Conservation (phyloP, 176 grass and related monocot species). For the Pontederia crassipes region DNA sequence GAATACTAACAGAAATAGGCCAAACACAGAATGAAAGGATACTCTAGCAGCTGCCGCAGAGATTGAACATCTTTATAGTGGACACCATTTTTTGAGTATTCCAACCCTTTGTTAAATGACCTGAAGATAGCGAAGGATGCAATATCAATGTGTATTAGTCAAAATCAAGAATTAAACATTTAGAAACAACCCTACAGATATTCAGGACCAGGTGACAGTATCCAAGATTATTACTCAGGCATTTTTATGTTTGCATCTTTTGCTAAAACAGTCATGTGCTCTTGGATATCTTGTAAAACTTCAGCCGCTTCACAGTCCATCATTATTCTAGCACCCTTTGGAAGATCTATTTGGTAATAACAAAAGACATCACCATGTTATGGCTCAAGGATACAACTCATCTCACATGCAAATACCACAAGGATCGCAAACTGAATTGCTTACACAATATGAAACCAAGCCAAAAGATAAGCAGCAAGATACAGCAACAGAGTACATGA, state of each 20-base stretch:
- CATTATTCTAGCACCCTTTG: conserved; percentile 46
- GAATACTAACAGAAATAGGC: not conserved
- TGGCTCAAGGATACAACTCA: not conserved
- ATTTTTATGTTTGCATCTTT: conserved; percentile 89
- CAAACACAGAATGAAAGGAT: conserved; percentile 39
- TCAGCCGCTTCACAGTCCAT: conserved; percentile 87
- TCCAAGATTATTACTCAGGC: conserved; percentile 48
- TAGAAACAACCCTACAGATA: not conserved
- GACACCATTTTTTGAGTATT: conserved; percentile 58
- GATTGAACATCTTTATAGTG: conserved; percentile 42
- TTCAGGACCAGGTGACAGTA: not conserved
- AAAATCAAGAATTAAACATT: conserved; percentile 9
- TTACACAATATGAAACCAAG: not conserved
- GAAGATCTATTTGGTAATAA: conserved; percentile 51
- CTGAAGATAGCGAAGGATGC: conserved; percentile 27
- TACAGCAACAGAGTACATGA: not conserved
- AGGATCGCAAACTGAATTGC: not conserved
- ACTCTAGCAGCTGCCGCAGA: conserved; percentile 64
- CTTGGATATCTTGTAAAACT: conserved; percentile 79
- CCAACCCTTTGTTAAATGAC: conserved; percentile 78
- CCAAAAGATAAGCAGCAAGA: not conserved
- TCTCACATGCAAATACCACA: not conserved
- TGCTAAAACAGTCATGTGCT: conserved; percentile 85
- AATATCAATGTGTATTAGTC: not conserved
- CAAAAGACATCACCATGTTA: not conserved